Conservation (phyloP, 2,329 filamentous ascomycete species). For the Dothidotthia symphoricarpi region DNA sequence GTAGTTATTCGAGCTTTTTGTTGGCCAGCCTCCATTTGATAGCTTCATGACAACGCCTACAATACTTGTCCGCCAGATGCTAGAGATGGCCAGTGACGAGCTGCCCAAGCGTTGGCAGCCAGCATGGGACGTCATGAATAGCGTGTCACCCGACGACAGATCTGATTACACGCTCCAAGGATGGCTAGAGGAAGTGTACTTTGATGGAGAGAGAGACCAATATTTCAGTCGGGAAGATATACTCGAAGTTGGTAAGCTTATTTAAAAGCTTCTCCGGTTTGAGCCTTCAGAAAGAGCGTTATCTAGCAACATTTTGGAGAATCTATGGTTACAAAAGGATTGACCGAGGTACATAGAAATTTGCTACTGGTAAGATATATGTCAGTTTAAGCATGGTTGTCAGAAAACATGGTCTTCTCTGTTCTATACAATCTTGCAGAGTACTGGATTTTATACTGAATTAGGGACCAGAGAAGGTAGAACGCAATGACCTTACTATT, state of each 20-base stretch:
- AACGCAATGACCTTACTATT: no score
- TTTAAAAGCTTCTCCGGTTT: constrained; percentile 17
- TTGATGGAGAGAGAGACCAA: constrained; percentile 26
- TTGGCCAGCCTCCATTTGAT: constrained; percentile 42
- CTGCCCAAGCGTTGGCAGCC: constrained; percentile 38
- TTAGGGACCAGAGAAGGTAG: no score
- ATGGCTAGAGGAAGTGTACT: constrained; percentile 43
- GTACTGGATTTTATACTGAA: no score
- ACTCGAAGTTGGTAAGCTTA: constrained; percentile 11
- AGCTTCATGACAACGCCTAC: constrained; percentile 36
- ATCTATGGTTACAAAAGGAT: constrained; percentile 21
- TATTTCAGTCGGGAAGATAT: constrained; percentile 21
- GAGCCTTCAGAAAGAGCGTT: constrained; percentile 19
- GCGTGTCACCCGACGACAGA: constrained; percentile 9
- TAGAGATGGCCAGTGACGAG: constrained; percentile 34
- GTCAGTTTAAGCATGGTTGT: no score
- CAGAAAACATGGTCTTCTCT: no score
- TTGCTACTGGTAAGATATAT: no score
- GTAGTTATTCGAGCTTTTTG: constrained; percentile 44
- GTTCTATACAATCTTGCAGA: no score
- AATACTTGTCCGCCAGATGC: constrained; percentile 40
- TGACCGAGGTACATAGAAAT: no score
- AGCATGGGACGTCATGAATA: constrained; percentile 28
- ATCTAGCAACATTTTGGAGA: constrained; percentile 14
- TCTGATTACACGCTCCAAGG: constrained; percentile 29